Conservation (phyloP, 2,329 filamentous ascomycete species). For the Chaetomiaceae sp. region DNA sequence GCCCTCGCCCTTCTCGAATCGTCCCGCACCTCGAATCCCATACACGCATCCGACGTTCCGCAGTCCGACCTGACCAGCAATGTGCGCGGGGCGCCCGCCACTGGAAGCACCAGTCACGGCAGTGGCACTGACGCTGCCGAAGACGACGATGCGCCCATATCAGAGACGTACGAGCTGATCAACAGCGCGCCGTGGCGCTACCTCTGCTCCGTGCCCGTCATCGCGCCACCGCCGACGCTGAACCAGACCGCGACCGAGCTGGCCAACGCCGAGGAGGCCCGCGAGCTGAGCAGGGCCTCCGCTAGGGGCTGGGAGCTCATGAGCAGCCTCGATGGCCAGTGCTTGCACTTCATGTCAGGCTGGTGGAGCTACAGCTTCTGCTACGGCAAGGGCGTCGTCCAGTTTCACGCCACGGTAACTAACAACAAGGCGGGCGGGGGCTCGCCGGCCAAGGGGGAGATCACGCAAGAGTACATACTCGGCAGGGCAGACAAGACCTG, state of each 20-base stretch:
- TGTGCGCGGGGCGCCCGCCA: constrained; percentile 30
- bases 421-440: constrained; percentile 62
- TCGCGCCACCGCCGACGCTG: constrained; percentile 50
- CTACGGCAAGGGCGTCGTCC: constrained; percentile 78
- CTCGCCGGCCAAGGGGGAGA: constrained; percentile 70
- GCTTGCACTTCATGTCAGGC: constrained; percentile 74
- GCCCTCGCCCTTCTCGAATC: constrained; percentile 56
- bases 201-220: constrained; percentile 75
- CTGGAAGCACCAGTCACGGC: constrained; percentile 24
- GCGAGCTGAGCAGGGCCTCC: constrained; percentile 71
- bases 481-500: constrained; percentile 47
- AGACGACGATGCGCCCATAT: constrained; percentile 31
- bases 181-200: constrained; percentile 64
- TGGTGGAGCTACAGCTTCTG: constrained; percentile 98
- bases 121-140: constrained; percentile 20
- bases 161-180: constrained; percentile 65
- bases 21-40: constrained; percentile 27
- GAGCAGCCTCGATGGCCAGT: constrained; percentile 67
- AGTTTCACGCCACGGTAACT: constrained; percentile 82
- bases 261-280: constrained; percentile 67
- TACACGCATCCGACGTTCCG: constrained; percentile 36
- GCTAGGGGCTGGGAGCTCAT: constrained; percentile 75
- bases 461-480: constrained; percentile 69
- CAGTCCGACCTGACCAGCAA: constrained; percentile 36
- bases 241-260: constrained; percentile 62